Conservation (phyloP, 306 rosid genomes). For the Castanospermum australe region DNA sequence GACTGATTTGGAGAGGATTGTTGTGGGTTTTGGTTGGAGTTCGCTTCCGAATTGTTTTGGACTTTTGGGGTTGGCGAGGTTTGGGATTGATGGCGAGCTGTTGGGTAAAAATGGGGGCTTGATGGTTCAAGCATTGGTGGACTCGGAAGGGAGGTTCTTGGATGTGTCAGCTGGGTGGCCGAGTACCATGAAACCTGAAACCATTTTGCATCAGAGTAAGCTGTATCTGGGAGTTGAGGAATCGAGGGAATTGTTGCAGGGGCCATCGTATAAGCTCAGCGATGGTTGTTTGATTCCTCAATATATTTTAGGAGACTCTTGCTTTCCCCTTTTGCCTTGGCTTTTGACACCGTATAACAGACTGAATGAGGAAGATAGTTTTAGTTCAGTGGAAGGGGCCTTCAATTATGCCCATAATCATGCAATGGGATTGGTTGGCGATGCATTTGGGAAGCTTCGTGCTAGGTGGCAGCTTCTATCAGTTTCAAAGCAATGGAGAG, state of each 20-base stretch:
- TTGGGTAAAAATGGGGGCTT: constrained; percentile 46
- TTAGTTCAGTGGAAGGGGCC: constrained; percentile 47
- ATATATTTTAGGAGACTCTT: constrained; percentile 71
- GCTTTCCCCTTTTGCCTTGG: constrained; percentile 82
- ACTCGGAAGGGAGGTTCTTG: constrained; percentile 68
- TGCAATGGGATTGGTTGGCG: constrained; percentile 53
- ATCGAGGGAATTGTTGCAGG: constrained; percentile 62
- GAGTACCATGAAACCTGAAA: constrained; percentile 51
- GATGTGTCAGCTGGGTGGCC: constrained; percentile 96
- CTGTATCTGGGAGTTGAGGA: constrained; percentile 59
- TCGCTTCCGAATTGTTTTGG: constrained; percentile 84
- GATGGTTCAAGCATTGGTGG: constrained; percentile 77
- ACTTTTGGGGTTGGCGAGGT: constrained; percentile 55
- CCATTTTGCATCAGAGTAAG: constrained; percentile 65
- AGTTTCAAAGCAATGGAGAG: constrained; percentile 57
- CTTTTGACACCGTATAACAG: constrained; percentile 74
- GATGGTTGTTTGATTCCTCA: constrained; percentile 60
- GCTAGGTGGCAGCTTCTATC: constrained; percentile 65
- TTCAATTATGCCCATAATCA: constrained; percentile 54
- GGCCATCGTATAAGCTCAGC: constrained; percentile 46
- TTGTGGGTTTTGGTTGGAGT: constrained; percentile 60
- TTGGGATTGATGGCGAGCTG: constrained; percentile 38
- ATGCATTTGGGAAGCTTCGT: constrained; percentile 56
- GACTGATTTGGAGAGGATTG: constrained; percentile 41
- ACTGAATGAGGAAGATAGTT: constrained; percentile 50